Evolutionary conservation across 768 basidiomycete species (phyloP).

Genomic region (Calocera cornea): DNA sequence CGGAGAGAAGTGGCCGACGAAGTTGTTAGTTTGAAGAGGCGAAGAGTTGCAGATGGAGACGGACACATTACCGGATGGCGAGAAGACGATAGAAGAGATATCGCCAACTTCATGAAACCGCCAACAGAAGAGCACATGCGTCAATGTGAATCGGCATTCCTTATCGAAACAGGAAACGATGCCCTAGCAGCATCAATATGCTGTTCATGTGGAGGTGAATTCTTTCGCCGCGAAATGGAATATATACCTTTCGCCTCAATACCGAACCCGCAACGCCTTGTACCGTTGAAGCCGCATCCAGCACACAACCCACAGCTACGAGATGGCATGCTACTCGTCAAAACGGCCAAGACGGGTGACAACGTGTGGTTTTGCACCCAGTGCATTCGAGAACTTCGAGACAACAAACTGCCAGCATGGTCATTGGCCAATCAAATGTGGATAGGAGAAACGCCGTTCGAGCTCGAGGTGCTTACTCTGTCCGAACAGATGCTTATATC

Average conservation of each 20-base stretch:
- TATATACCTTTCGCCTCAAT: not conserved
- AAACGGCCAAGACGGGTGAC: not conserved
- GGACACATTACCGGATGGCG: too few species aligned
- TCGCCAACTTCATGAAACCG: too few species aligned
- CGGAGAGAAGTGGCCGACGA: too few species aligned
- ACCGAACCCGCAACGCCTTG: not conserved
- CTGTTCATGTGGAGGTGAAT: too few species aligned
- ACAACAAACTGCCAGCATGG: not conserved
- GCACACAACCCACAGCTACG: not conserved
- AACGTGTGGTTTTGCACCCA: not conserved
- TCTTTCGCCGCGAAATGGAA: not conserved
- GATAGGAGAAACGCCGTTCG: slow-evolving; percentile 26
- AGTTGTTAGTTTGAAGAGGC: too few species aligned
- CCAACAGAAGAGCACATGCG: too few species aligned
- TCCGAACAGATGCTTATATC: slow-evolving; percentile 29
- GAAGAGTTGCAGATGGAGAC: too few species aligned
- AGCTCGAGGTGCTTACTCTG: slow-evolving; percentile 24
- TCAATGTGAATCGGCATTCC: too few species aligned
- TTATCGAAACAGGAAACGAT: too few species aligned
- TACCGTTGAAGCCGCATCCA: not conserved
- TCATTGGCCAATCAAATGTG: slow-evolving; percentile 30
- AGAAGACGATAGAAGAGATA: too few species aligned
- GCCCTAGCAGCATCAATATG: too few species aligned
- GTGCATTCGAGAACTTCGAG: not conserved
- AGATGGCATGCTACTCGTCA: not conserved